A percentile compares a stretch with the other conserved stretches of the same genome.
phyloP scores from a whole-genome alignment of 345 rosid species.

The Aegle marmelos region DNA sequence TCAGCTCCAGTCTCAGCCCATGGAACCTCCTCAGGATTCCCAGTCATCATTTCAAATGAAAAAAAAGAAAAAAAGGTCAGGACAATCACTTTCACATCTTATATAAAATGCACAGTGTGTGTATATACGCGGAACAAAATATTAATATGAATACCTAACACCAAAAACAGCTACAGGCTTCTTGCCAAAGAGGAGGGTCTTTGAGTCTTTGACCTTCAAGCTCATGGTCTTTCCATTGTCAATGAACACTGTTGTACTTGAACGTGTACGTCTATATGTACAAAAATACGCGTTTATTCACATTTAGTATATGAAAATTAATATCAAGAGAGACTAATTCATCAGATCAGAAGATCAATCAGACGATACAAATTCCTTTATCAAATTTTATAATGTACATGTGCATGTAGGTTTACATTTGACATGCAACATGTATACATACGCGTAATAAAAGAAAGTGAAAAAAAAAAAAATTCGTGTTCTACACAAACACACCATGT shows the following conservation, averaged over 20 bases:
- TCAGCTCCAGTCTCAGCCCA: conserved; percentile 89
- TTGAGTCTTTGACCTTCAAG: conserved; percentile 65
- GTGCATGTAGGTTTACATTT: neutral
- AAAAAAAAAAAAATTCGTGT: no score
- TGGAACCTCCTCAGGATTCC: conserved; percentile 91
- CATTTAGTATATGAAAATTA: no score
- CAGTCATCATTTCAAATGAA: conserved; percentile 12
- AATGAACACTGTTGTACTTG: neutral
- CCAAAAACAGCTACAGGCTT: conserved; percentile 66
- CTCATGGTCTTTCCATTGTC: conserved; percentile 33
- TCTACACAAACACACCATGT: conserved; percentile 36
- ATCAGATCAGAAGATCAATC: no score
- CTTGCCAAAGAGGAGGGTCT: conserved; percentile 78
- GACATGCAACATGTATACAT: neutral
- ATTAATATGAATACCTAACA: conserved; percentile 28
- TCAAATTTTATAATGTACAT: neutral
- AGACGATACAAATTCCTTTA: no score
- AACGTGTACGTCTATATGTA: neutral
- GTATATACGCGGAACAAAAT: neutral
- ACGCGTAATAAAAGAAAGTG: no score
- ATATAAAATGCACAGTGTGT: no score
- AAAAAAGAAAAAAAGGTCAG: neutral
- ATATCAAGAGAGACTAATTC: no score
- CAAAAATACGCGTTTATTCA: neutral
- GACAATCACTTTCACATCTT: neutral